These are phyloP conservation scores for Boletus hoseneyae DNA, from an alignment of 1,284 basidiomycete genomes.

Conservation along the genomic window DNA sequence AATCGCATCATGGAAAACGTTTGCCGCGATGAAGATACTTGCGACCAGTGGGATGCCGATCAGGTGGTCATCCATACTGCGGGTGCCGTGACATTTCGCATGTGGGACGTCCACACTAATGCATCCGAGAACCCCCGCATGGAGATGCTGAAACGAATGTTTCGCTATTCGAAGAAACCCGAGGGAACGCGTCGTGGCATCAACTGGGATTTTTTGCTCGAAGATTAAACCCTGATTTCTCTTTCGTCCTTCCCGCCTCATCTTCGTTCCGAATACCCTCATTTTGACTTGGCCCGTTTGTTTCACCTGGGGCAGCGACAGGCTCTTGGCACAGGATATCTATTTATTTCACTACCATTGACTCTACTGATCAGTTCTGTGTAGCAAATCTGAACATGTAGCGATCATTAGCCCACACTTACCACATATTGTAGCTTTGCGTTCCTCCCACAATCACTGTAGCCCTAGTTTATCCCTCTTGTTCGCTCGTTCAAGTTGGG, in stretches of 20 bases:
- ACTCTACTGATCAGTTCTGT: constrained; percentile 17
- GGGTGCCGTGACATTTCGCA: constrained; percentile 62
- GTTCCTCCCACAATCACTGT: constrained; percentile 14
- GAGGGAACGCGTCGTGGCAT: constrained; percentile 46
- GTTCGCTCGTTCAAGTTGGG: not conserved
- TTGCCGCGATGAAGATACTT: constrained; percentile 48
- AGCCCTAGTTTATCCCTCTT: constrained; percentile 19
- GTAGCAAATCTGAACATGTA: constrained; percentile 28
- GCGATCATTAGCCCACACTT: constrained; percentile 14
- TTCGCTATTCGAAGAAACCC: constrained; percentile 52
- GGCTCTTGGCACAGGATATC: constrained; percentile 3
- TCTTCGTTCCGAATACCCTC: constrained; percentile 15
- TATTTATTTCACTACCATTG: constrained; percentile 22
- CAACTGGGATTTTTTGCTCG: constrained; percentile 76
- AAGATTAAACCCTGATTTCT: constrained; percentile 43
- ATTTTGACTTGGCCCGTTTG: constrained; percentile 1
- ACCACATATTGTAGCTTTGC: constrained; percentile 25
- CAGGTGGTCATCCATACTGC: constrained; percentile 57
- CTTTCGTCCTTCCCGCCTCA: not conserved
- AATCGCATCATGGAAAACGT: constrained; percentile 65
- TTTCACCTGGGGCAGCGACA: constrained; percentile 8
- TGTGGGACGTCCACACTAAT: constrained; percentile 71
- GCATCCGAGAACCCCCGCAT: constrained; percentile 57
- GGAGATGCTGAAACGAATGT: constrained; percentile 62
- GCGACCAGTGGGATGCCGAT: constrained; percentile 45